Conservation (phyloP, 2,329 filamentous ascomycete species). For the Fusarium concolor region DNA sequence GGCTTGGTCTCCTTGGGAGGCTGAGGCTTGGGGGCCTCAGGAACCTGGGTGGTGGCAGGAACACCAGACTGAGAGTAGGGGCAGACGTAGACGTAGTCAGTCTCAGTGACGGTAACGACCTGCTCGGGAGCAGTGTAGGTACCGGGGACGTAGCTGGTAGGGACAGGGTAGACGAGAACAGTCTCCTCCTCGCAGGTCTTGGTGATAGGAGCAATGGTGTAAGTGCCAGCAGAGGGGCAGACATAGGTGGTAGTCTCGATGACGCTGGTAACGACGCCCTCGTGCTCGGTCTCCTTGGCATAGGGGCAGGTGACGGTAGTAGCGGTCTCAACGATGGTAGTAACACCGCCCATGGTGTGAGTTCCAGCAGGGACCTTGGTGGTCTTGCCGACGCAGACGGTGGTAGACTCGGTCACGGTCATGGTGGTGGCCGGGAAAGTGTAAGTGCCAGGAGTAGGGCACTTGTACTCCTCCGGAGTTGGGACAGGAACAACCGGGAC, state of each 20-base stretch:
- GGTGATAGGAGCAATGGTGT: constrained; percentile 78
- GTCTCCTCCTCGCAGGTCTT: constrained; percentile 67
- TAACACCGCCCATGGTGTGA: constrained; percentile 78
- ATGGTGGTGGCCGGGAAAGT: constrained; percentile 80
- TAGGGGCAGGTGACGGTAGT: constrained; percentile 79
- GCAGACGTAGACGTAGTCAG: constrained; percentile 76
- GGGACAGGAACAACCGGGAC: constrained; percentile 62
- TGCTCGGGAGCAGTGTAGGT: constrained; percentile 78
- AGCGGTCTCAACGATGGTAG: constrained; percentile 72
- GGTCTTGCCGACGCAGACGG: constrained; percentile 72
- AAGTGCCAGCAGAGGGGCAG: constrained; percentile 79
- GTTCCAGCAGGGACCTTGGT: constrained; percentile 72
- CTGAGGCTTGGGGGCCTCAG: constrained; percentile 36
- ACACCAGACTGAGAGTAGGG: constrained; percentile 66
- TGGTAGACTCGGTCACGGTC: constrained; percentile 74
- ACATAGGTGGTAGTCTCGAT: constrained; percentile 77
- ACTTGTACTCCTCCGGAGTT: constrained; percentile 64
- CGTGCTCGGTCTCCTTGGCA: constrained; percentile 70
- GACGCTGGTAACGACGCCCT: constrained; percentile 71
- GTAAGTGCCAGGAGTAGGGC: constrained; percentile 77
- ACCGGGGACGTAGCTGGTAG: constrained; percentile 73
- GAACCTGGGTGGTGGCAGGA: constrained; percentile 45
- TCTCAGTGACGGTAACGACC: constrained; percentile 76
- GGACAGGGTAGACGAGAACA: constrained; percentile 72
- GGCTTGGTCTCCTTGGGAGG: constrained; percentile 39